Evolutionary conservation across 108 stramenopile species (phyloP).

Genomic region (Thalassiosira profunda): DNA sequence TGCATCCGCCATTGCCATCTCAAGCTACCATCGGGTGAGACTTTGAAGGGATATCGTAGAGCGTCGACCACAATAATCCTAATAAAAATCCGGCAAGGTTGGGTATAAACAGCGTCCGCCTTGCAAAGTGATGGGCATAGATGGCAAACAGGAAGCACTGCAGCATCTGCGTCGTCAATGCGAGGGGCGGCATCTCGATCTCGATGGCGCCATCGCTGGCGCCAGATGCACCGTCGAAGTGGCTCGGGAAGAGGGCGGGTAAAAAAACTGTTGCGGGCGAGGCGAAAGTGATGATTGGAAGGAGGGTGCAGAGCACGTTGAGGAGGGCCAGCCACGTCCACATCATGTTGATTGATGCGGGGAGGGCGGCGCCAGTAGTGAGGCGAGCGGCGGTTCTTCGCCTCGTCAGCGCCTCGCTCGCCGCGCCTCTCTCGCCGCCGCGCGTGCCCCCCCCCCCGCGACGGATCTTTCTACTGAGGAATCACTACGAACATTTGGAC

Average conservation of each 20-base stretch:
- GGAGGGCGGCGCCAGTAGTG: too few relatives aligned
- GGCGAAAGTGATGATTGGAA: conserved; percentile 15
- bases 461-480: too few relatives aligned
- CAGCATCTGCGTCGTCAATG: conserved; percentile 19
- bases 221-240: not conserved
- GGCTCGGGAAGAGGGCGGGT: conserved; percentile 3
- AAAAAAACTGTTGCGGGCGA: conserved; percentile 22
- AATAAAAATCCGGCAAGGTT: conserved; percentile 5
- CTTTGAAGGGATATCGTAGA: conserved; percentile 14
- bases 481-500: too few relatives aligned
- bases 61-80: conserved; percentile 4
- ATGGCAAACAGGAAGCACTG: conserved; percentile 16
- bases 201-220: not conserved
- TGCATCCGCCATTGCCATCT: conserved; percentile 11
- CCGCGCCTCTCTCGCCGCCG: too few relatives aligned
- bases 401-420: too few relatives aligned
- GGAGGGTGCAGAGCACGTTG: conserved; percentile 11
- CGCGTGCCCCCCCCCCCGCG: too few relatives aligned
- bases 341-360: too few relatives aligned
- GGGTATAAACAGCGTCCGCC: conserved; percentile 16
- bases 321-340: conserved; percentile 7
- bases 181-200: conserved; percentile 25
- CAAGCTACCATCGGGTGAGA: not conserved
- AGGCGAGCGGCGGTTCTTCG: too few relatives aligned
- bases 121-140: conserved; percentile 15